Conservation (phyloP, 108 stramenopile genomes). For the Cylindrotheca fusiformis region DNA sequence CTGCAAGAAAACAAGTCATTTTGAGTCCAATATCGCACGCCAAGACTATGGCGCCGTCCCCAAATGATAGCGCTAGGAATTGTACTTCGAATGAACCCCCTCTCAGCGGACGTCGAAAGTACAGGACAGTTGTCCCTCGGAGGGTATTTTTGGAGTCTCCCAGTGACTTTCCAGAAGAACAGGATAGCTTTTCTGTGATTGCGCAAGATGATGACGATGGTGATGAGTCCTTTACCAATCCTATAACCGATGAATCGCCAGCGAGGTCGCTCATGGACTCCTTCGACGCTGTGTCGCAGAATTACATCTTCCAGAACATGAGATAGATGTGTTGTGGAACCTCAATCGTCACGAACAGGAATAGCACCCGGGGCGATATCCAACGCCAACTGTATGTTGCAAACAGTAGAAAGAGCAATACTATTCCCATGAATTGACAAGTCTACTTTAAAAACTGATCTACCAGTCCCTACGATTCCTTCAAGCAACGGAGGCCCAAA, state of each 20-base stretch:
- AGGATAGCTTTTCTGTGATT: constrained; percentile 23
- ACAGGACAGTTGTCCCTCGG: constrained; percentile 35
- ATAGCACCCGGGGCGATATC: no score
- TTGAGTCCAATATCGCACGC: background rate
- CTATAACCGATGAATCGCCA: background rate
- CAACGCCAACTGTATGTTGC: no score
- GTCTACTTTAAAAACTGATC: no score
- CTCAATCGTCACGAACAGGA: no score
- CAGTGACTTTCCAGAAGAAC: constrained; percentile 21
- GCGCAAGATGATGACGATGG: background rate
- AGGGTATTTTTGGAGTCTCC: constrained; percentile 27
- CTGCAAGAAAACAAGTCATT: no score
- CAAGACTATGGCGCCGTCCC: background rate
- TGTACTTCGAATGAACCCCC: background rate
- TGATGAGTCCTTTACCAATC: background rate
- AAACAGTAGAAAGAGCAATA: no score
- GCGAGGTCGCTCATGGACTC: constrained; percentile 21
- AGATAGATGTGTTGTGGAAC: no score
- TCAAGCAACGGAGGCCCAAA: no score
- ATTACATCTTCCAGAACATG: no score
- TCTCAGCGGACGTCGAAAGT: constrained; percentile 27
- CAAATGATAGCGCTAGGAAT: background rate
- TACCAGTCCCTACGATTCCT: no score
- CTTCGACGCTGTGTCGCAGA: constrained; percentile 4
- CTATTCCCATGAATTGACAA: no score